Evolutionary conservation across 257 asterid species (phyloP).

Genomic region (Solanum stenotomum): DNA sequence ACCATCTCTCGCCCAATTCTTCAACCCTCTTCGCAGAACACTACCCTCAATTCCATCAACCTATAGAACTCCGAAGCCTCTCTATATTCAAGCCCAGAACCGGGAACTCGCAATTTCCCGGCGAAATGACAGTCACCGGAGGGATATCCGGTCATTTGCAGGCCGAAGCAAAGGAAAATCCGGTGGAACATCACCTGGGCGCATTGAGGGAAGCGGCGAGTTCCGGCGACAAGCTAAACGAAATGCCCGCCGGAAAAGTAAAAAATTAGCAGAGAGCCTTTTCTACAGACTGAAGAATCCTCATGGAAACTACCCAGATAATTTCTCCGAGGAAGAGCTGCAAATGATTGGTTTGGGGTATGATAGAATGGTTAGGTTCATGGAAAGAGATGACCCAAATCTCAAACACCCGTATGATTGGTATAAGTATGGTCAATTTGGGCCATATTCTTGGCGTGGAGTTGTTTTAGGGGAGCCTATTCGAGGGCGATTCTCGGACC

Average conservation of each 20-base stretch:
- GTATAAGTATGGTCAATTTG: slow-evolving; percentile 92
- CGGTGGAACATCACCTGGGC: slow-evolving; percentile 47
- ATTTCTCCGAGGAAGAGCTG: slow-evolving; percentile 74
- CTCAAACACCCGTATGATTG: slow-evolving; percentile 90
- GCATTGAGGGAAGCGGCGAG: slow-evolving; percentile 76
- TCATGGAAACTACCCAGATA: slow-evolving; percentile 68
- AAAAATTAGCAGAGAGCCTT: slow-evolving; percentile 59
- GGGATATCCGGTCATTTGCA: slow-evolving; percentile 56
- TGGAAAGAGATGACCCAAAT: slow-evolving; percentile 90
- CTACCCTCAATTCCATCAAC: slow-evolving; percentile 1
- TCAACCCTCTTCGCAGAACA: slow-evolving; percentile 35
- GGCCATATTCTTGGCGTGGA: slow-evolving; percentile 98
- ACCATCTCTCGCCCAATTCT: slow-evolving; percentile 14
- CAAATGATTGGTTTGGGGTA: slow-evolving; percentile 96
- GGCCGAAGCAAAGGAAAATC: slow-evolving; percentile 74
- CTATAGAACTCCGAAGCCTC: slow-evolving; percentile 11
- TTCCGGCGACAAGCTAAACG: slow-evolving; percentile 57
- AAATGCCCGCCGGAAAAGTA: slow-evolving; percentile 62
- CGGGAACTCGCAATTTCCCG: not conserved
- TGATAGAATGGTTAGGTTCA: slow-evolving; percentile 83
- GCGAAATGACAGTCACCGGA: slow-evolving; percentile 28
- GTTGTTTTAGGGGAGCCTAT: slow-evolving; percentile 88
- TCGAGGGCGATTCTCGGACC: slow-evolving; percentile 67
- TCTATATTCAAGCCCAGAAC: slow-evolving; percentile 13
- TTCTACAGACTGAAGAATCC: slow-evolving; percentile 83